Percentiles rank a stretch among this genome's conserved stretches.
phyloP scores from a whole-genome alignment of 176 grass and related monocot genomes.

The Calamus simplicifolius region DNA sequence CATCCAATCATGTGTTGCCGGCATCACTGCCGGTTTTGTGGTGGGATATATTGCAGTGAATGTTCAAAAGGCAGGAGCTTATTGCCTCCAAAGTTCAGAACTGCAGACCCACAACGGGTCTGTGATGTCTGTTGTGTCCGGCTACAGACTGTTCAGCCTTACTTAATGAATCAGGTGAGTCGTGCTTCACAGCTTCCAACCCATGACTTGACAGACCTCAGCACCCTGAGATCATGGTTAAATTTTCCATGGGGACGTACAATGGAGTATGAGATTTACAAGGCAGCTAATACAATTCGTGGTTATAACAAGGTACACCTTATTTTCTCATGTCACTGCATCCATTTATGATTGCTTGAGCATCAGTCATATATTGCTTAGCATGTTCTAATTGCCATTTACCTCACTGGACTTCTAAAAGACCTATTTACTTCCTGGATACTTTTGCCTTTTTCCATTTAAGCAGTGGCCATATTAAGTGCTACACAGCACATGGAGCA shows the following conservation, averaged over 20 bases:
- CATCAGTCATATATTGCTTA: too few relatives aligned
- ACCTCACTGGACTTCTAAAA: too few relatives aligned
- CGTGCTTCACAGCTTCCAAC: constrained; percentile 55
- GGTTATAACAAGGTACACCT: constrained; percentile 64
- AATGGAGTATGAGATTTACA: constrained; percentile 97
- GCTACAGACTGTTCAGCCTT: constrained; percentile 55
- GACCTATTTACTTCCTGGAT: too few relatives aligned
- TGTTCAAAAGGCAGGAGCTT: constrained; percentile 83
- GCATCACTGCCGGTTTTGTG: constrained; percentile 90
- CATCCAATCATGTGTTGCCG: constrained; percentile 73
- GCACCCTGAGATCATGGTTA: constrained; percentile 73
- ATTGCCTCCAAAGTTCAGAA: constrained; percentile 75
- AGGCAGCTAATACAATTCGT: constrained; percentile 71
- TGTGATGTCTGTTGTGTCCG: constrained; percentile 83
- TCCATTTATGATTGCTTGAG: too few relatives aligned
- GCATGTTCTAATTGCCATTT: too few relatives aligned
- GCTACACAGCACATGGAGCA: too few relatives aligned
- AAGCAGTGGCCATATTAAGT: too few relatives aligned
- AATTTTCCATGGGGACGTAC: constrained; percentile 63
- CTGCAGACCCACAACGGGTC: constrained; percentile 69
- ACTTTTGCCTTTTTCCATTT: too few relatives aligned
- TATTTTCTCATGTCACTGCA: constrained; percentile 1
- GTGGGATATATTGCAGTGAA: constrained; percentile 62
- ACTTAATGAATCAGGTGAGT: constrained; percentile 65
- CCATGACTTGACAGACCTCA: constrained; percentile 76